Percentiles rank a stretch among this genome's conserved stretches.
phyloP scores from a whole-genome alignment of 495 filamentous ascomycete genomes.

The Margaritispora aquatica region DNA sequence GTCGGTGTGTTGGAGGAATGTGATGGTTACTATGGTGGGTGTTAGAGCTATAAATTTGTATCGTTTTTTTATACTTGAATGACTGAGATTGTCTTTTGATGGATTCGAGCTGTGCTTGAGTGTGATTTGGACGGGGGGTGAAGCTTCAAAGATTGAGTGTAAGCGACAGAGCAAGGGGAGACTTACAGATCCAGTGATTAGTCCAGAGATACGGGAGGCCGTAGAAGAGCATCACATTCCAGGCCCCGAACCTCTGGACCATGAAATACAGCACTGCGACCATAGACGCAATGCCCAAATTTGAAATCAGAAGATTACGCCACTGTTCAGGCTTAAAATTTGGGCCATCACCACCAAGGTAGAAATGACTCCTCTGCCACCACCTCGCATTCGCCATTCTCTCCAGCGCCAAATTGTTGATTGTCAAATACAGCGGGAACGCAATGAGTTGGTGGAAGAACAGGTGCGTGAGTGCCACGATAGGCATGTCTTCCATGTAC shows the following conservation, averaged over 20 bases:
- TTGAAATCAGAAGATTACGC: slow-evolving; percentile 48
- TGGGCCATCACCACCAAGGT: slow-evolving; percentile 32
- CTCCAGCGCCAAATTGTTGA: slow-evolving; percentile 47
- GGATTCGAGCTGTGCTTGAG: no score
- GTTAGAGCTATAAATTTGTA: no score
- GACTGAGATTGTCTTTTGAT: not conserved
- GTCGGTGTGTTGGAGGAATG: slow-evolving; percentile 67
- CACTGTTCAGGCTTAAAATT: slow-evolving; percentile 55
- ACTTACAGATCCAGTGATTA: slow-evolving; percentile 51
- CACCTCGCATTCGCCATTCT: slow-evolving; percentile 32
- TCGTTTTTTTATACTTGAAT: no score
- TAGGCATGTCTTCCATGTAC: slow-evolving; percentile 48
- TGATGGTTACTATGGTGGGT: slow-evolving; percentile 53
- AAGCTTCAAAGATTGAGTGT: no score
- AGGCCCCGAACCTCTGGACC: slow-evolving; percentile 34
- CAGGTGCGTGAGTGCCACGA: slow-evolving; percentile 40
- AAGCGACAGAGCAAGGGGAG: not conserved
- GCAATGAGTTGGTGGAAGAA: slow-evolving; percentile 47
- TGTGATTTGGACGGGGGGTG: no score
- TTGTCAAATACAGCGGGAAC: slow-evolving; percentile 46
- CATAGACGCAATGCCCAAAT: slow-evolving; percentile 46
- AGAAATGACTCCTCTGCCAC: slow-evolving; percentile 50
- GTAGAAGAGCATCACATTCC: slow-evolving; percentile 43
- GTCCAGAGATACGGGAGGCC: slow-evolving; percentile 51
- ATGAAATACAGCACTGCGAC: slow-evolving; percentile 33